Evolutionary conservation across 1,284 basidiomycete genomes (phyloP), one percentile per base, ranked within the genome.

Genomic region (Heterobasidion parviporum): DNA sequence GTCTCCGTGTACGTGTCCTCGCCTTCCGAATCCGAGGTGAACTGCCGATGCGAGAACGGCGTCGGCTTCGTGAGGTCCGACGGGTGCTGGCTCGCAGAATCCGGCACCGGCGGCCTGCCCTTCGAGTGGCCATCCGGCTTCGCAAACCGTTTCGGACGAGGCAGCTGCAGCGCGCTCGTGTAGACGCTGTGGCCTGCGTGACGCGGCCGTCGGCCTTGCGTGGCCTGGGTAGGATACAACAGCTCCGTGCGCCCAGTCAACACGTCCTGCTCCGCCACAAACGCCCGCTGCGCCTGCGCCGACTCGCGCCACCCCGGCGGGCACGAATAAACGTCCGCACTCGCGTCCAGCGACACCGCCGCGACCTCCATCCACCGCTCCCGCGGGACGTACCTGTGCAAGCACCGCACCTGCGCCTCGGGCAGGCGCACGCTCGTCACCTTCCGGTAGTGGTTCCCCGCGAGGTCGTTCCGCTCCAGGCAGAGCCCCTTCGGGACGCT

Each of bases 391-490:
- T 69, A 70, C 3, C 72, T 70, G 41, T 71, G 70, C 35, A 82
- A 62, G 45, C 85, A 68, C 8, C 80, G 64, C 58, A 78, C 80
- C 26, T 78, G 69, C 9, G 75, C 70, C 36, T 69, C 60, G 12
- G 87, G 85, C 12, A 87, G 54, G 49, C 72, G 75, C 8, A 91
- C 33, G 60, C 78, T 82, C 2, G 75, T 80, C 35, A 83, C 70
- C 64, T 78, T 88, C 38, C 78, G 75, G 64, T 88, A 85, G 33
- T 76, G 73, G 48, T 80, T 73, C 10, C 87, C 83, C 1, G 86
- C 84, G 47, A 88, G 71, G 63, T 93, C 87, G 63, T 92, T 94
- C 59, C 74, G 83, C 56, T 88, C 82, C 12, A 91, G 61, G 34
- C 73, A 73, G 18, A 94, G 57, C 6, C 92, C 92, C 9, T 70